Base-by-base conservation (phyloP, 176 grass and related monocot species). In the Aechmea fasciata region DNA sequence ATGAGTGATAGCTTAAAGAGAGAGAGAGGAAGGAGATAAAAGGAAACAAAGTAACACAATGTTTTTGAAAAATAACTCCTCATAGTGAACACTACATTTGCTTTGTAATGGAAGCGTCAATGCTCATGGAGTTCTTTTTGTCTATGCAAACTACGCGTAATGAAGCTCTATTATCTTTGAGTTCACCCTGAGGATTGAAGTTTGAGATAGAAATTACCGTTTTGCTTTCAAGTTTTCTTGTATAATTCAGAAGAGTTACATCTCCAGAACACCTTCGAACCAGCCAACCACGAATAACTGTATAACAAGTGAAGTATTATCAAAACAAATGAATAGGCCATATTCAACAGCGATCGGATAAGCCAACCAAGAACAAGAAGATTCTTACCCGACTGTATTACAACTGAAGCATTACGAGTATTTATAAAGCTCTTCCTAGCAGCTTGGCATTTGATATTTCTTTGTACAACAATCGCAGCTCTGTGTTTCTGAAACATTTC, bases 341-440 rank as follows among this genome's bases (percentile, higher is more conserved):
- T 65, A 17, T 48, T 13, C 48, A 61, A 84, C 55, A 22, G 55
- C 15, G 7, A 41, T 20, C 15, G 20, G 7, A 9, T 59, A 14
- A 18, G 20, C 41, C 66, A 47, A 22, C 63, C 24, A 25, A 72
- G 55, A 50, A 48, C 4, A 25, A 70, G 2, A 74, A 79, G 48
- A 26, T 71, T 52, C 68, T 59, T 92, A 97, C 94, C 94, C 71
- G 94, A 85, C 71, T 97, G 94, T 79, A 97, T 68, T 26, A 87
- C 59, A 69, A 90, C 75, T 54, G 94, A 83, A 81, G 94, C 94
- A 77, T 73, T 78, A 69, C 79, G 79, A 28, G 83, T 66, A 41
- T 83, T 81, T 54, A 78, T 49, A 69, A 97, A 97, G n/a, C 85
- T 75, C 69, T 80, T 87, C 77, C 84, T 83, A 79, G 80, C 82